A percentile compares a stretch with the other conserved stretches of the same genome.
Evolutionary conservation across 805 yeast species (phyloP).

Genomic region (Metschnikowia sp.): DNA sequence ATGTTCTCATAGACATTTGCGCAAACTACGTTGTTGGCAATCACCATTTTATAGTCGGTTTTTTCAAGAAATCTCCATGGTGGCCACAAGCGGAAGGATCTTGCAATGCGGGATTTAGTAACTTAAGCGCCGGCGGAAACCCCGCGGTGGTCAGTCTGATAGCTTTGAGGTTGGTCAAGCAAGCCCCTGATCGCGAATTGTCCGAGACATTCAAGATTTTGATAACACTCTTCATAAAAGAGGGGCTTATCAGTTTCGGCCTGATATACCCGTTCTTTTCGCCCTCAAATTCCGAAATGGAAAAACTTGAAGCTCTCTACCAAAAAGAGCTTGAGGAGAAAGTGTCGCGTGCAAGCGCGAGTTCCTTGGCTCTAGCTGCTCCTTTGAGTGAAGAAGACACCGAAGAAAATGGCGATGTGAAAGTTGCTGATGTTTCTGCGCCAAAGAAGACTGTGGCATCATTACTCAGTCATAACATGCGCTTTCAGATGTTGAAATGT

Average conservation of each 20-base stretch:
- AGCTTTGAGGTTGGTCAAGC: slow-evolving; percentile 40
- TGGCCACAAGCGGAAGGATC: slow-evolving; percentile 54
- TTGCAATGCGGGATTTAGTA: slow-evolving; percentile 25
- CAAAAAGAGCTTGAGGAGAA: slow-evolving; percentile 49
- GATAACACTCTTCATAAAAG: slow-evolving; percentile 58
- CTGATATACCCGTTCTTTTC: slow-evolving; percentile 53
- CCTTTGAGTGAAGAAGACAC: slow-evolving; percentile 71
- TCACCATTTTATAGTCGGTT: slow-evolving; percentile 44
- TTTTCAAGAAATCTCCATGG: slow-evolving; percentile 58
- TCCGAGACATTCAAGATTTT: slow-evolving; percentile 45
- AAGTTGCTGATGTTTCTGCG: slow-evolving; percentile 15
- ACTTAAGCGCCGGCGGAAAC: slow-evolving; percentile 51
- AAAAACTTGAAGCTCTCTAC: slow-evolving; percentile 40
- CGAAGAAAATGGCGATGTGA: slow-evolving; percentile 18
- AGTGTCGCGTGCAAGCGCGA: slow-evolving; percentile 60
- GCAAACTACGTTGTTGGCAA: slow-evolving; percentile 42
- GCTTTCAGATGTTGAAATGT: slow-evolving; percentile 44
- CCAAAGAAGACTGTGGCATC: slow-evolving; percentile 15
- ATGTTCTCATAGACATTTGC: slow-evolving; percentile 55
- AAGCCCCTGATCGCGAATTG: slow-evolving; percentile 28
- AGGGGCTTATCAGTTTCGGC: slow-evolving; percentile 63
- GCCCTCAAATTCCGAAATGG: slow-evolving; percentile 51
- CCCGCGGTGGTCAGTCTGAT: slow-evolving; percentile 52
- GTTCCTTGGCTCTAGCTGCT: slow-evolving; percentile 84
- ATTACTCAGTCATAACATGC: slow-evolving; percentile 21